Conservation (phyloP, 2,329 filamentous ascomycete genomes). For the Monascus ruber region DNA sequence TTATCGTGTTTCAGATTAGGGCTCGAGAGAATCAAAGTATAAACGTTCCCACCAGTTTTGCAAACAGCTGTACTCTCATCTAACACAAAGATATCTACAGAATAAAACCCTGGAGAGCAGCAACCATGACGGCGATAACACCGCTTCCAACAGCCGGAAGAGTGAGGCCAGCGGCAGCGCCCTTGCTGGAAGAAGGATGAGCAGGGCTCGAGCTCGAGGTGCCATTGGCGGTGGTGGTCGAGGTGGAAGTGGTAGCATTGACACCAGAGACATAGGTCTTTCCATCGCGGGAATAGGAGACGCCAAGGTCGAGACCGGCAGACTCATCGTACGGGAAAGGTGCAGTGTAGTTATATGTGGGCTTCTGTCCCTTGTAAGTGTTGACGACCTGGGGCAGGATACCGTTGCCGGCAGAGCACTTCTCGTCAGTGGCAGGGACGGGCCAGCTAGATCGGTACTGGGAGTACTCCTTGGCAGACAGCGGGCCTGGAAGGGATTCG, state of each 20-base stretch:
- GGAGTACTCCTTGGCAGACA: constrained; percentile 4
- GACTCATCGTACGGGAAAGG: constrained; percentile 6
- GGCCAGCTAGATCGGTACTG: constrained; percentile 5
- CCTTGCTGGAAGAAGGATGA: not conserved
- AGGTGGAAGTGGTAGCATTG: not conserved
- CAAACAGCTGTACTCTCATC: too few relatives aligned
- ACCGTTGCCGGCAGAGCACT: constrained; percentile 7
- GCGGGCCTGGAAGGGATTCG: constrained; percentile 37
- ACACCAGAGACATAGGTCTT: not conserved
- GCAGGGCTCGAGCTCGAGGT: not conserved
- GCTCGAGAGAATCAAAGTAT: too few relatives aligned
- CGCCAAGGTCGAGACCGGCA: constrained; percentile 2
- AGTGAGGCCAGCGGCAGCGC: not conserved
- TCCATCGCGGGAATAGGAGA: not conserved
- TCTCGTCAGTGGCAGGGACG: constrained; percentile 4
- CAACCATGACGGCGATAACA: too few relatives aligned
- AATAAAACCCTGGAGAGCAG: too few relatives aligned
- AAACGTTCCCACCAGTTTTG: too few relatives aligned
- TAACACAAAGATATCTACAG: too few relatives aligned
- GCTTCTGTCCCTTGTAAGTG: constrained; percentile 3
- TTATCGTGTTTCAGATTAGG: too few relatives aligned
- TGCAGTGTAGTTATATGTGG: constrained; percentile 9
- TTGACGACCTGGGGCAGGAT: constrained; percentile 6
- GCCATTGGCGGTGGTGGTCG: not conserved
- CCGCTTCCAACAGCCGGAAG: too few relatives aligned